Evolutionary conservation across 495 filamentous ascomycete species (phyloP).

Genomic region (Aspergillus nanangensis): DNA sequence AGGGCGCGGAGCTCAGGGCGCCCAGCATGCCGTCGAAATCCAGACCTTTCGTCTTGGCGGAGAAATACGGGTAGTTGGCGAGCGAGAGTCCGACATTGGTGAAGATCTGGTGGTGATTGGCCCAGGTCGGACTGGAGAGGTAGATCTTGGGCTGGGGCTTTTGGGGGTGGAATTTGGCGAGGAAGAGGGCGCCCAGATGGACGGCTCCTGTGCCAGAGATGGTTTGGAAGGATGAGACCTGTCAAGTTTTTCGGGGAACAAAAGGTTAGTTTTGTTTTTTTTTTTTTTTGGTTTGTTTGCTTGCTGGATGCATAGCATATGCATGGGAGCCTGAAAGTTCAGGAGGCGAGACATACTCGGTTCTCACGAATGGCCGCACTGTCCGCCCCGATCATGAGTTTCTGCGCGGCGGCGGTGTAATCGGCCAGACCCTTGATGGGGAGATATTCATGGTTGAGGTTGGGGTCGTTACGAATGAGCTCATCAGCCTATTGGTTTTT

Average conservation of each 20-base stretch:
- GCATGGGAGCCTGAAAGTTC: constrained; percentile 1
- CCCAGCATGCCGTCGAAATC: constrained; percentile 84
- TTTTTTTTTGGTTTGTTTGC: no score
- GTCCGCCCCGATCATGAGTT: constrained; percentile 76
- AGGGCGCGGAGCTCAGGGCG: constrained; percentile 61
- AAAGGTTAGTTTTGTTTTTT: no score
- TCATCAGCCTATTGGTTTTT: no score
- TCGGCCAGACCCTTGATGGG: constrained; percentile 85
- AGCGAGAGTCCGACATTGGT: constrained; percentile 77
- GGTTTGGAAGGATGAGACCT: constrained; percentile 54
- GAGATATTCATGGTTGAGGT: constrained; percentile 96
- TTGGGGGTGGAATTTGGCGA: constrained; percentile 50
- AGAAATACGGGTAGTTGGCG: constrained; percentile 91
- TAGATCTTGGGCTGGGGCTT: constrained; percentile 71
- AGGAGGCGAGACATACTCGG: constrained; percentile 49
- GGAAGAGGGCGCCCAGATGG: constrained; percentile 53
- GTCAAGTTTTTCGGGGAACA: neutral
- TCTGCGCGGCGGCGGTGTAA: constrained; percentile 84
- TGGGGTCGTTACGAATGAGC: constrained; percentile 78
- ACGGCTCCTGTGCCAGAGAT: constrained; percentile 58
- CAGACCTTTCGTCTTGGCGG: constrained; percentile 76
- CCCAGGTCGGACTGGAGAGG: constrained; percentile 93
- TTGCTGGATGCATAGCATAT: no score
- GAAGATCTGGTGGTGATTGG: constrained; percentile 99
- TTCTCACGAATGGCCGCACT: constrained; percentile 82